A percentile compares a stretch with the other conserved stretches of the same genome.
Conservation (phyloP, 164 flowering plant genomes). For the Platanus orientalis region DNA sequence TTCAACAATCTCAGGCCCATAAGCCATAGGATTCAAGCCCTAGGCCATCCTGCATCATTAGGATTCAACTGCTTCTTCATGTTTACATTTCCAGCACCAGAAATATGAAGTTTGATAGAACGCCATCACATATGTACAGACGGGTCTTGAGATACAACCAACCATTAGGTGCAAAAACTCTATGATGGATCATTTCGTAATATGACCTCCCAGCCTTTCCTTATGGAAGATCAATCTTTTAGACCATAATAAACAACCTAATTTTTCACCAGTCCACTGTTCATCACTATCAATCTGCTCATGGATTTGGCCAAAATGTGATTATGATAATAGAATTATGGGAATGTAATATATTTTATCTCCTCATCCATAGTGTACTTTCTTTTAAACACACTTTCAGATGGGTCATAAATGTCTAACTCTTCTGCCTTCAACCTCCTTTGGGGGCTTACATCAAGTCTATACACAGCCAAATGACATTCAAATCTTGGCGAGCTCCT, state of each 20-base stretch:
- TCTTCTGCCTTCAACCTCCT: slow-evolving; percentile 16
- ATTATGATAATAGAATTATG: too few relatives aligned
- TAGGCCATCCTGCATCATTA: too few relatives aligned
- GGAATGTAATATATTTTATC: too few relatives aligned
- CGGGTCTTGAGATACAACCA: slow-evolving; percentile 10
- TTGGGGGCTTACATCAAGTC: slow-evolving; percentile 8
- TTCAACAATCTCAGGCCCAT: too few relatives aligned
- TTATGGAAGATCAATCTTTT: slow-evolving; percentile 4
- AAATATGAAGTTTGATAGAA: too few relatives aligned
- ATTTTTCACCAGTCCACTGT: slow-evolving; percentile 20
- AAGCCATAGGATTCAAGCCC: too few relatives aligned
- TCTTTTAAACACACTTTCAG: slow-evolving; percentile 20
- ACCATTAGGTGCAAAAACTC: slow-evolving; percentile 16
- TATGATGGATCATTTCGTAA: slow-evolving; percentile 10
- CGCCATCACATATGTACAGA: too few relatives aligned
- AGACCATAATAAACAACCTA: slow-evolving; percentile 1
- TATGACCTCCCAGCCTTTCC: slow-evolving; percentile 12
- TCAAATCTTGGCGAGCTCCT: slow-evolving; percentile 6
- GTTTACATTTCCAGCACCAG: too few relatives aligned
- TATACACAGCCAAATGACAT: slow-evolving; percentile 15
- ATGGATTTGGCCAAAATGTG: slow-evolving; percentile 3
- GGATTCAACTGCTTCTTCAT: too few relatives aligned
- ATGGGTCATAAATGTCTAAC: slow-evolving; percentile 10
- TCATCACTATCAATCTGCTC: slow-evolving; percentile 18
- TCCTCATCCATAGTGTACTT: slow-evolving; percentile 18